Evolutionary conservation across 129 eudicot genomes (phyloP).

Genomic region (Tanacetum coccineum): DNA sequence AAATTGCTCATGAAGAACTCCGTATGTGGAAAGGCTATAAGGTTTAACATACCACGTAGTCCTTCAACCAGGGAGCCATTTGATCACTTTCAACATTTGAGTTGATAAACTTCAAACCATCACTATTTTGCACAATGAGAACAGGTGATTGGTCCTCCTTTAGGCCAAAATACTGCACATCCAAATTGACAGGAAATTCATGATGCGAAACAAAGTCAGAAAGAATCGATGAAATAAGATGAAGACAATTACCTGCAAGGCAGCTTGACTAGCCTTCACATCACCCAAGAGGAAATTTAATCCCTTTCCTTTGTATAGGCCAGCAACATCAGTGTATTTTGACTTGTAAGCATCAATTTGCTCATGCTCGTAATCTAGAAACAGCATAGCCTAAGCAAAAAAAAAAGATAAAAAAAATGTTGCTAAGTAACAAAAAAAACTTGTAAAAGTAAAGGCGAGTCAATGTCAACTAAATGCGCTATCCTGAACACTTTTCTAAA

Average conservation of each 20-base stretch:
- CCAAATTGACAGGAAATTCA: slow-evolving; percentile 19
- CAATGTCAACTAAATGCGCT: no score
- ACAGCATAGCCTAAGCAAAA: slow-evolving; percentile 52
- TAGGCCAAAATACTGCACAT: slow-evolving; percentile 72
- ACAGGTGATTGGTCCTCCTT: slow-evolving; percentile 80
- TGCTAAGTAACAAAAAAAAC: neutral
- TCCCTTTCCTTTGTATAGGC: slow-evolving; percentile 58
- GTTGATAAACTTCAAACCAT: slow-evolving; percentile 70
- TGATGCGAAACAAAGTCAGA: neutral
- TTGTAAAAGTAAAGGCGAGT: neutral
- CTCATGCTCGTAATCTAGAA: slow-evolving; percentile 57
- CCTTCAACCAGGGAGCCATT: slow-evolving; percentile 76
- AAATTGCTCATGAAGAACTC: neutral
- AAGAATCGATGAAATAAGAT: slow-evolving; percentile 4
- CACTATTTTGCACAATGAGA: slow-evolving; percentile 61
- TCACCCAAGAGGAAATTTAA: slow-evolving; percentile 63
- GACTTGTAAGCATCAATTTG: slow-evolving; percentile 43
- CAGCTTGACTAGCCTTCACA: slow-evolving; percentile 51
- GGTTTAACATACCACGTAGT: slow-evolving; percentile 51
- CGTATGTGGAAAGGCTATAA: neutral
- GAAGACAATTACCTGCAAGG: slow-evolving; percentile 40
- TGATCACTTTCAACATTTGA: slow-evolving; percentile 77
- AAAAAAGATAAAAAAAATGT: slow-evolving; percentile 2
- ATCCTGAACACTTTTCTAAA: no score
- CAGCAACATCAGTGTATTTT: slow-evolving; percentile 55